phyloP scores from a whole-genome alignment of 2,329 filamentous ascomycete genomes.

The Macrophomina tecta region DNA sequence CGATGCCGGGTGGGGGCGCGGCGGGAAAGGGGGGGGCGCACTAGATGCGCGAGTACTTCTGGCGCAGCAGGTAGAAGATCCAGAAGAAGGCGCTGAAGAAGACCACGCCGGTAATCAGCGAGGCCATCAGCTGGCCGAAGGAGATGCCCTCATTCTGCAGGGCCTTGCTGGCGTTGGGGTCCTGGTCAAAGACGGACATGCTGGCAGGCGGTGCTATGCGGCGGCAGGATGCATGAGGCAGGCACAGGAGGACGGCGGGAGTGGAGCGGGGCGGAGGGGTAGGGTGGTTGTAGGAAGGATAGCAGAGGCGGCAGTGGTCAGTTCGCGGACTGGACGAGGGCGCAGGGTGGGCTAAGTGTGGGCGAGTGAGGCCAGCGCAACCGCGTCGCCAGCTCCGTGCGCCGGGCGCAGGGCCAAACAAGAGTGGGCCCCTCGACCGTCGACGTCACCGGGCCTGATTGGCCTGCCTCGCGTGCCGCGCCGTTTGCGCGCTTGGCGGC shows the following conservation, averaged over 20 bases:
- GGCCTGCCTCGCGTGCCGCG: neutral
- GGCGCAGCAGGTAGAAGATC: constrained; percentile 77
- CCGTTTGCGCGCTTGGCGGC: neutral
- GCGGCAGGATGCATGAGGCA: constrained; percentile 5
- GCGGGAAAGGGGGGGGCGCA: constrained; percentile 51
- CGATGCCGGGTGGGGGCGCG: constrained; percentile 28
- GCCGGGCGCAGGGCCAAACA: constrained; percentile 1
- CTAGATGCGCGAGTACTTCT: constrained; percentile 84
- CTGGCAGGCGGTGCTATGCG: constrained; percentile 1
- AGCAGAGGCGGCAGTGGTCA: neutral
- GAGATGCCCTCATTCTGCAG: constrained; percentile 16
- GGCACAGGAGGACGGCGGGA: neutral
- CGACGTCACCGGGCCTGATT: constrained; percentile 7
- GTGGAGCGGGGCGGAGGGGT: neutral
- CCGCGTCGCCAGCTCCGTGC: constrained; percentile 1
- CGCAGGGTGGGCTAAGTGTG: neutral
- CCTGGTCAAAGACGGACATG: constrained; percentile 5
- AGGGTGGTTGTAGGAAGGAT: neutral
- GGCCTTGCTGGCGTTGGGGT: constrained; percentile 19
- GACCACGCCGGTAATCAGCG: constrained; percentile 16
- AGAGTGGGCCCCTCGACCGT: constrained; percentile 15
- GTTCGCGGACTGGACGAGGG: neutral
- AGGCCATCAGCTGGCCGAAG: constrained; percentile 24
- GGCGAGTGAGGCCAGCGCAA: constrained; percentile 6
- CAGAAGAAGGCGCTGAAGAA: constrained; percentile 22